A percentile compares a stretch with the other conserved stretches of the same genome.
Conservation (phyloP, 306 rosid genomes). For the Inga leiocalycina region DNA sequence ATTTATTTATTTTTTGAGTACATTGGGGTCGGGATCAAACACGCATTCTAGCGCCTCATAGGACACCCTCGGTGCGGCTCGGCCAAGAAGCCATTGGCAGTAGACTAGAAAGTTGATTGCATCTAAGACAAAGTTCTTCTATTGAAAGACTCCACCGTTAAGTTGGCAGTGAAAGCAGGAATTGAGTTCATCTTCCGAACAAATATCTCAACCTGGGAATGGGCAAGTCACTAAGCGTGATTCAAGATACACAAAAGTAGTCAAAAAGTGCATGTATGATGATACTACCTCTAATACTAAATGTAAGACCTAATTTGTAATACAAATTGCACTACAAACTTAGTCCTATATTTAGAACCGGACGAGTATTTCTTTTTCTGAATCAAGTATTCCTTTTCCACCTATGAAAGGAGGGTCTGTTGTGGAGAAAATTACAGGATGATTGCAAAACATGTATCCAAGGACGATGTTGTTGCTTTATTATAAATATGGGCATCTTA, state of each 20-base stretch:
- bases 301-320: too few species aligned
- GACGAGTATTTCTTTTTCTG: constrained; percentile 14
- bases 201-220: constrained; percentile 87
- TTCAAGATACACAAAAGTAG: constrained; percentile 17
- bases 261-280: constrained; percentile 19
- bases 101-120: constrained; percentile 1
- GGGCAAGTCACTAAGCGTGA: constrained; percentile 20
- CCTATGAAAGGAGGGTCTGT: background rate
- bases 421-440: background rate
- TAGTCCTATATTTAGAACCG: too few species aligned
- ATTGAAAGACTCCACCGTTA: constrained; percentile 96
- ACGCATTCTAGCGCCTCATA: too few species aligned
- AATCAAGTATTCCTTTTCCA: background rate
- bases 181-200: constrained; percentile 86
- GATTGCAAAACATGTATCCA: background rate
- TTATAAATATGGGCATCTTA: background rate
- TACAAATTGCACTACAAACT: too few species aligned
- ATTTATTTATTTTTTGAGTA: too few species aligned
- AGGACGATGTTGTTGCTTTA: background rate
- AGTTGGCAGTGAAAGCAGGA: constrained; percentile 98
- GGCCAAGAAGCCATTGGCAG: too few species aligned
- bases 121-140: constrained; percentile 71
- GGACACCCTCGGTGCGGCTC: too few species aligned
- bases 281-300: background rate
- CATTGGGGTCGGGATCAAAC: too few species aligned